Evolutionary conservation across 2,329 filamentous ascomycete species (phyloP), one percentile per base, ranked within the genome.

Genomic region (Ophiocordyceps sinensis): DNA sequence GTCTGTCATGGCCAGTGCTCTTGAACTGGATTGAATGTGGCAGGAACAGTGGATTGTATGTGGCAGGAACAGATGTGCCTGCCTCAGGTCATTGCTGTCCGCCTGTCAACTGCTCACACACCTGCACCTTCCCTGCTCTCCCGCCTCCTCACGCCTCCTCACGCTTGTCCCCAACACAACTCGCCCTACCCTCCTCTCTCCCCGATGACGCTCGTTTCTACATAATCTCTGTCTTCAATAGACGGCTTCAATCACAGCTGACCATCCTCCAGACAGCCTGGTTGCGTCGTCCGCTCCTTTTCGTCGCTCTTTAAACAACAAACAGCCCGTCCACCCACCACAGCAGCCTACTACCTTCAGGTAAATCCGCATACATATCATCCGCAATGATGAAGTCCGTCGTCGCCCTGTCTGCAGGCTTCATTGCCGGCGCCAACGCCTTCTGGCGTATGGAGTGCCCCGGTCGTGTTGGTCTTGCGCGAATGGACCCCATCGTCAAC

Each of bases 361-460:
- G 17, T 5, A 14, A n/a, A 43, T 44, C 53, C 52, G 45, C 52
- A 54, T 50, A 54, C 45, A 43, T 38, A 31, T 40, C 43, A 40
- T 40, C 31, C 46, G 47, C 28, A 37, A 63, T 64, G 60, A 51
- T 60, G 49, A 61, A 56, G 46, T 53, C 52, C 31, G 40, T 57
- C 30, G 36, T 54, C 45, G 49, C 55, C 46, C 47, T 61, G 37
- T 53, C 58, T 15, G 55, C 53, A 36, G 55, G 54, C 49, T 52
- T 64, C 28, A 47, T 62, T 31, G 55, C 56, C 34, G 49, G 62
- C 43, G 70, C 67, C 37, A 56, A 71, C 50, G 87, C 82, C 44
- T 94, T 94, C 62, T 94, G 85, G 85, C 85, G 87, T 56, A 83
- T 94, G 73, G 82, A 85, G 52, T 94, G 86, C 61, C 81, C 75